Conservation (phyloP, 1,139 yeast genomes). For the Oligophagozyma castellii region DNA sequence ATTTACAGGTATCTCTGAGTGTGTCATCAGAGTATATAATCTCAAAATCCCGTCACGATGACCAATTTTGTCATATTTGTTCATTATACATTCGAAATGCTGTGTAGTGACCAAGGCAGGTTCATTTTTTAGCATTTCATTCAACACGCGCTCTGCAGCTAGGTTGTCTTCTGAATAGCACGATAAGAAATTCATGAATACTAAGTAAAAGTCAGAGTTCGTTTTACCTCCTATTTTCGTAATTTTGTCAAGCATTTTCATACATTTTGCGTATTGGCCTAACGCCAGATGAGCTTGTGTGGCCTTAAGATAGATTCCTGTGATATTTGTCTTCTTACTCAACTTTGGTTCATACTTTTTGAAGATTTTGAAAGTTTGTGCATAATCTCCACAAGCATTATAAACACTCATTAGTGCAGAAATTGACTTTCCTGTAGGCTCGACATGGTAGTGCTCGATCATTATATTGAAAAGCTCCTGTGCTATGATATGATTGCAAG, state of each 20-base stretch:
- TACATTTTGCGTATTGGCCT: conserved; percentile 9
- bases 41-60: conserved; percentile 15
- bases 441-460: conserved; percentile 19
- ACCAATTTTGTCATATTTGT: conserved; percentile 13
- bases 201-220: conserved; percentile 13
- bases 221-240: conserved; percentile 5
- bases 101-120: conserved; percentile 15
- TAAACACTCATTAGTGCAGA: conserved; percentile 20
- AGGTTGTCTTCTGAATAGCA: conserved; percentile 9
- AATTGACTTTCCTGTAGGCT: conserved; percentile 15
- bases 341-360: conserved; percentile 7
- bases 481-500: conserved; percentile 26
- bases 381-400: conserved; percentile 11
- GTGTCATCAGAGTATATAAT: conserved; percentile 32
- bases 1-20: conserved; percentile 24
- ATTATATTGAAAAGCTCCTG: conserved; percentile 22
- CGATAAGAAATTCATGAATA: conserved; percentile 12
- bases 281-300: conserved; percentile 12
- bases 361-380: conserved; percentile 12
- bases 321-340: conserved; percentile 5
- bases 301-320: conserved; percentile 15
- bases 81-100: conserved; percentile 24
- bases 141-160: conserved; percentile 13
- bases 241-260: conserved; percentile 9
- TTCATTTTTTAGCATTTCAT: conserved; percentile 9